Evolutionary conservation across 768 basidiomycete genomes (phyloP).

Genomic region (Podaxis pistillaris): DNA sequence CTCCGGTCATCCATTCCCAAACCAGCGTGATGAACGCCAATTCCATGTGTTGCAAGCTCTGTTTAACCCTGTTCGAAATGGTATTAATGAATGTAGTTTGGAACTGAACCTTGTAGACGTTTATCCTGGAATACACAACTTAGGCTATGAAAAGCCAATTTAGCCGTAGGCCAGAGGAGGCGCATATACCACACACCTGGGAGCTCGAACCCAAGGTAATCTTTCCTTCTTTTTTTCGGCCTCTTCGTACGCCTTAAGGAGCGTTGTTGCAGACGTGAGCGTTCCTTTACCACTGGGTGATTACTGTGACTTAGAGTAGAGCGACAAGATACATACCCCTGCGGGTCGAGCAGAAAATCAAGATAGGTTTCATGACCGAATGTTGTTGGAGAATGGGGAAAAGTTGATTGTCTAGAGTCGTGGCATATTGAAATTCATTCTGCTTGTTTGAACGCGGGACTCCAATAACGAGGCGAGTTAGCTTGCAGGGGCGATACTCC

Average conservation of each 20-base stretch:
- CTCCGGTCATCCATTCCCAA: conserved; percentile 71
- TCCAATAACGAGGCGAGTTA: conserved; percentile 71
- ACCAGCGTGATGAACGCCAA: conserved; percentile 94
- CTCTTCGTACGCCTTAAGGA: conserved; percentile 71
- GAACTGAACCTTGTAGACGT: conserved; percentile 53
- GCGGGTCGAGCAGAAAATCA: conserved; percentile 88
- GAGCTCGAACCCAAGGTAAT: conserved; percentile 70
- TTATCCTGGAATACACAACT: conserved; percentile 64
- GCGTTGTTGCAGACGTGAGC: conserved; percentile 67
- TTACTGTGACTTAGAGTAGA: neutral
- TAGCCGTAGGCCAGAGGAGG: neutral
- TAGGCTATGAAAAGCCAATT: conserved; percentile 37
- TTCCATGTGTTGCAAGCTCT: conserved; percentile 71
- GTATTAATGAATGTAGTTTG: neutral
- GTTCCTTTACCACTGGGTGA: conserved; percentile 37
- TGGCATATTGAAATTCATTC: conserved; percentile 80
- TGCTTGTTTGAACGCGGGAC: conserved; percentile 57
- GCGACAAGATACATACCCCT: conserved; percentile 50
- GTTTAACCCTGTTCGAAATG: neutral
- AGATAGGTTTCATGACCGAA: conserved; percentile 75
- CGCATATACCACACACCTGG: conserved; percentile 36
- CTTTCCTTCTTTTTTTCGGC: conserved; percentile 43
- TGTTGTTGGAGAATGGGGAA: conserved; percentile 73
- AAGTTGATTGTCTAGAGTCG: conserved; percentile 68
- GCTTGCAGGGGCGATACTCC: conserved; percentile 83